Base-by-base conservation (phyloP, 2,329 filamentous ascomycete genomes). In the Stachybotrys elegans region DNA sequence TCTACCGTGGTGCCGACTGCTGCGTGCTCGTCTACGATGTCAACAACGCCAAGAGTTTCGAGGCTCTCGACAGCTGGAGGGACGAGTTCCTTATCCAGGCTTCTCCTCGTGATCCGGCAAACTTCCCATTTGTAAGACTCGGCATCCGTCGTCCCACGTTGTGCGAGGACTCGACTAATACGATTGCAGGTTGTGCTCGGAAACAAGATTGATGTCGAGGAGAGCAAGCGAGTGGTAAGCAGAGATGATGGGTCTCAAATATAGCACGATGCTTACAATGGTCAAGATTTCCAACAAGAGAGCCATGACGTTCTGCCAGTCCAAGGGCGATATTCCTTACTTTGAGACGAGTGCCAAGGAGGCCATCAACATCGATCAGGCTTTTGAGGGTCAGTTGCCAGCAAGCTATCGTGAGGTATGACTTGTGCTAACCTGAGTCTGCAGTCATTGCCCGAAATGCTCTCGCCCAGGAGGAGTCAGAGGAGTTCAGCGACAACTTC, bases 311-410 rank as follows among this genome's bases (percentile, higher is more conserved):
- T 98, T 96, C 67, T 98, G 93, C 69, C 90, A 96, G 68, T 94
- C 89, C 45, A 96, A 97, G 71, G 92, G 92, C 39, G 89, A 89
- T 48, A 96, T 98, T 53, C 93, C 93, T 16, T 98, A 98, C 70
- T 98, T 98, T 61, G 93, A 98, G 80, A 98, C 93, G 16, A 96
- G 91, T 69, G 93, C 93, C 48, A 98, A 98, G 75, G 93, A 98
- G 68, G 93, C 92, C 48, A 86, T 96, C 70, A 98, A 98, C 62
- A 93, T 98, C 35, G 93, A 98, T 69, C 90, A 81, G 61, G 78
- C 78, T 21, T 82, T 82, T 56, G 83, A 88, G 66, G 80, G 82
- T 83, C 63, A 48, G 69, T 55, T n/a, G n/a, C n/a, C n/a, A 22
- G 22, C 16, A 19, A 5, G 4, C 19, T 8, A 14, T 27, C 1